Percentiles rank a stretch among this genome's conserved stretches.
Evolutionary conservation across 192 early-diverging fungal species (phyloP).

Genomic region (Coemansia sp.): DNA sequence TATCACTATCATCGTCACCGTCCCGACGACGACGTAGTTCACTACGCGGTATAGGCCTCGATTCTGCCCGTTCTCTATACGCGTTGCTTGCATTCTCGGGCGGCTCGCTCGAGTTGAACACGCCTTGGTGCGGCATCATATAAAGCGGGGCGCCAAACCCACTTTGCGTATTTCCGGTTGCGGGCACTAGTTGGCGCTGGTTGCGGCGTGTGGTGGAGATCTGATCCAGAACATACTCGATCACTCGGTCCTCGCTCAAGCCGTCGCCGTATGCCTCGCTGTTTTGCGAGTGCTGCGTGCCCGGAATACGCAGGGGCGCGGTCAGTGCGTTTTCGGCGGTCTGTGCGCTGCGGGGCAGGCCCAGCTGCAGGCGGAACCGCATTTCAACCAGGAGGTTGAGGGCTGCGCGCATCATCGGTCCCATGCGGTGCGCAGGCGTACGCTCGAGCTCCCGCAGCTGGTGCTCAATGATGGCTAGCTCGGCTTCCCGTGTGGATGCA

Average conservation of each 20-base stretch:
- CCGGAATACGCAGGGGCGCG: not conserved
- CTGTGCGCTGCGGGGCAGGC: slow-evolving; percentile 30
- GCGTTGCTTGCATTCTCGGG: not conserved
- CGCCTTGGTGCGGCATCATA: slow-evolving; percentile 32
- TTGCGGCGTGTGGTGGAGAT: slow-evolving; percentile 38
- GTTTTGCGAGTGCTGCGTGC: not conserved
- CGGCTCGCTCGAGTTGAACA: slow-evolving; percentile 4
- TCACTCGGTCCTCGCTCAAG: slow-evolving; percentile 30
- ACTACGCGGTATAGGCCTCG: slow-evolving; percentile 7
- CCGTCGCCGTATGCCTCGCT: slow-evolving; percentile 26
- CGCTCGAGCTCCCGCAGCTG: slow-evolving; percentile 46
- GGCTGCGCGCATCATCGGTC: slow-evolving; percentile 50
- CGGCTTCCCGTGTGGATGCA: slow-evolving; percentile 36
- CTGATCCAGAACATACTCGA: slow-evolving; percentile 46
- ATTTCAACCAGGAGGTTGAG: slow-evolving; percentile 51
- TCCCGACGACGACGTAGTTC: slow-evolving; percentile 21
- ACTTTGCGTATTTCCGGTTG: not conserved
- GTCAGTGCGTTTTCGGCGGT: slow-evolving; percentile 9
- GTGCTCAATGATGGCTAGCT: slow-evolving; percentile 50
- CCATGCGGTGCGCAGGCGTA: slow-evolving; percentile 37
- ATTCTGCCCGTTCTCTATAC: not conserved
- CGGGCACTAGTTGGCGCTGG: not conserved
- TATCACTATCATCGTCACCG: slow-evolving; percentile 5
- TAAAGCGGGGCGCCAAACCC: slow-evolving; percentile 35
- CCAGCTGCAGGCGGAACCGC: slow-evolving; percentile 51